These are phyloP conservation scores for Geranomyces variabilis DNA, from an alignment of 192 early-diverging fungal species.

Conservation along the genomic window DNA sequence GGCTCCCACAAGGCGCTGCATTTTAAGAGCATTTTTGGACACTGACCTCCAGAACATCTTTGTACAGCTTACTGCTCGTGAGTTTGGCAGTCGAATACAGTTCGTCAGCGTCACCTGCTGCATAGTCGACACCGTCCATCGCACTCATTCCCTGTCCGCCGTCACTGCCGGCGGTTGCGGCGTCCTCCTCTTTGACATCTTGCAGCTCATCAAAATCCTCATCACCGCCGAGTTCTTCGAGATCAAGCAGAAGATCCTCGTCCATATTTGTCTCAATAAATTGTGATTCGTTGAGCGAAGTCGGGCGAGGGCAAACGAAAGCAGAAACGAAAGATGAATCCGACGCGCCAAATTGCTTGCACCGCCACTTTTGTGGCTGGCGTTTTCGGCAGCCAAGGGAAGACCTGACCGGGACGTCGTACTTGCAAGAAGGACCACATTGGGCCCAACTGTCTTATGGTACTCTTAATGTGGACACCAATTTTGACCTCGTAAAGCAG, in stretches of 20 bases:
- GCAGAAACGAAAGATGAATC: too few species aligned
- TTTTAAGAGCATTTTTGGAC: not conserved
- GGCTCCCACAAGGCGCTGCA: not conserved
- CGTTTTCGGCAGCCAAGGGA: too few species aligned
- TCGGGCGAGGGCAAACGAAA: too few species aligned
- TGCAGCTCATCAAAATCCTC: conserved; percentile 48
- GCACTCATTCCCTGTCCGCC: conserved; percentile 55
- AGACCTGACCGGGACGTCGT: too few species aligned
- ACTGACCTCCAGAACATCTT: conserved; percentile 57
- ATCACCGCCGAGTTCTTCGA: conserved; percentile 59
- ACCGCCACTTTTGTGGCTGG: too few species aligned
- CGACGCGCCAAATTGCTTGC: too few species aligned
- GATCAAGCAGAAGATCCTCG: conserved; percentile 86
- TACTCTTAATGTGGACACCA: too few species aligned
- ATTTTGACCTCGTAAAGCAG: too few species aligned
- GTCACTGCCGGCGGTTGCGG: conserved; percentile 11
- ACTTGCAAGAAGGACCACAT: too few species aligned
- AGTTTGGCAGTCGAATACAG: conserved; percentile 71
- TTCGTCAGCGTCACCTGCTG: conserved; percentile 48
- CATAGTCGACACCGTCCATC: conserved; percentile 51
- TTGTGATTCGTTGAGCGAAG: too few species aligned
- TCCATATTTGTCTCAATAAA: conserved; percentile 48
- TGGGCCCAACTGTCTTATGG: too few species aligned
- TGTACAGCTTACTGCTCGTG: conserved; percentile 60
- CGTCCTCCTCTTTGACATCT: conserved; percentile 39